Conservation (phyloP, 2,329 filamentous ascomycete species). For the Cladophialophora carrionii region DNA sequence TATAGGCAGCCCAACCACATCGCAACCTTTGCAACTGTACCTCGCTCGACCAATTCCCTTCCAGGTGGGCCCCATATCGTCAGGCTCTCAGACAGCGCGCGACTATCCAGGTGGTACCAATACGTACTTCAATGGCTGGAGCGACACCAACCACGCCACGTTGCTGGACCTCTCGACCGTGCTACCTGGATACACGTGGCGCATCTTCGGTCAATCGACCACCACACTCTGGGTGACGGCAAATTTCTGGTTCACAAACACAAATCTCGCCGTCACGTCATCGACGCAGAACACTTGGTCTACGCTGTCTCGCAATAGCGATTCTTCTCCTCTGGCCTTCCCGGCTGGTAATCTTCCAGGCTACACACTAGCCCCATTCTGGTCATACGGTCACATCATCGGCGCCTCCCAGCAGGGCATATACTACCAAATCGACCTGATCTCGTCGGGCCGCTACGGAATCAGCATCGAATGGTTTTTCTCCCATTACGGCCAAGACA, state of each 20-base stretch:
- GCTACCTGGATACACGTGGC: not conserved
- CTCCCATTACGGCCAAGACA: conserved; percentile 18
- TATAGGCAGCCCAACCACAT: not conserved
- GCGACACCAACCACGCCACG: not conserved
- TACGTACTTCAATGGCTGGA: not conserved
- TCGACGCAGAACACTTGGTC: conserved; percentile 9
- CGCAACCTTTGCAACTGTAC: not conserved
- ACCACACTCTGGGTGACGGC: conserved; percentile 50
- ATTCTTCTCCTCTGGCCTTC: not conserved
- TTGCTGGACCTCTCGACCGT: not conserved
- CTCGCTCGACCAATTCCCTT: not conserved
- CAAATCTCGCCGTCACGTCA: conserved; percentile 13
- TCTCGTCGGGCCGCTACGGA: conserved; percentile 19
- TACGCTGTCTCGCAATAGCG: not conserved
- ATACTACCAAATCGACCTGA: conserved; percentile 28
- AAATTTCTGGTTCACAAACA: conserved; percentile 49
- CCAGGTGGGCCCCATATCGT: not conserved
- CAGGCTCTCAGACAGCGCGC: not conserved
- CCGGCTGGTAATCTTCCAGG: not conserved
- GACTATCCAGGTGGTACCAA: not conserved
- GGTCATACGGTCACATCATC: conserved; percentile 20
- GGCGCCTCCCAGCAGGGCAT: conserved; percentile 26
- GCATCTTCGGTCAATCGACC: conserved; percentile 47
- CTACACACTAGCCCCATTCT: conserved; percentile 19
- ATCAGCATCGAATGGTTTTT: conserved; percentile 27